Base-by-base conservation (phyloP, 371 early-diverging fungal genomes). In the Mucor piriformis region DNA sequence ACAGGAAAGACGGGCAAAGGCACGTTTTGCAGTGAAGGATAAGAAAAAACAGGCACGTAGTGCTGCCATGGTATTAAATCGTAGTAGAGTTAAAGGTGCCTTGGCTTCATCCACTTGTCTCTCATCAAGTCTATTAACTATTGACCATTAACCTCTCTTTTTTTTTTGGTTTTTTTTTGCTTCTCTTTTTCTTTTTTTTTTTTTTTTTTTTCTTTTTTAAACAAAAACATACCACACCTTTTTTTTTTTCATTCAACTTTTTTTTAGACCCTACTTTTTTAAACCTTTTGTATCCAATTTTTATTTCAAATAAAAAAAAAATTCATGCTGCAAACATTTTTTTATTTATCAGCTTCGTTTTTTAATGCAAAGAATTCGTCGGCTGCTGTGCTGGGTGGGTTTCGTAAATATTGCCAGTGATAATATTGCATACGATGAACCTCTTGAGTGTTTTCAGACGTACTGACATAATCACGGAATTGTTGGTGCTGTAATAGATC, bases 341-440 rank as follows among this genome's bases (percentile, higher is more conserved):
- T 55, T 55, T 54, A 44, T 55, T 55, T 58, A 44, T 32, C 38
- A 40, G 16, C 44, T 29, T 47, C 34, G 20, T 53, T 60, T 34
- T 24, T 72, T 54, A 24, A 44, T 52, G 12, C 29, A 33, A 18
- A 24, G 6, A 56, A 48, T 18, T 47, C 57, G 24, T 44, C 32
- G 7, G 32, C 7, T 8, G 54, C 43, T 15, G 55, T 49, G 21
- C 35, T 15, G 8, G 57, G 48, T 15, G 70, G 78, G 57, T 83
- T 83, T 40, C 88, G 76, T 51, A 83, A 79, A 50, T 76, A 84
- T 64, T 84, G 83, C 95, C 95, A 95, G 57, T 94, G 94, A 66
- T 86, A 91, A 68, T 88, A 94, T 79, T 96, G 94, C 69, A 88
- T 85, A 57, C 88, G 79, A 62, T 93, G 94, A 3, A 95, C 71